Evolutionary conservation across 2,329 filamentous ascomycete species (phyloP).

Genomic region (Aspergillus spinulosporus): DNA sequence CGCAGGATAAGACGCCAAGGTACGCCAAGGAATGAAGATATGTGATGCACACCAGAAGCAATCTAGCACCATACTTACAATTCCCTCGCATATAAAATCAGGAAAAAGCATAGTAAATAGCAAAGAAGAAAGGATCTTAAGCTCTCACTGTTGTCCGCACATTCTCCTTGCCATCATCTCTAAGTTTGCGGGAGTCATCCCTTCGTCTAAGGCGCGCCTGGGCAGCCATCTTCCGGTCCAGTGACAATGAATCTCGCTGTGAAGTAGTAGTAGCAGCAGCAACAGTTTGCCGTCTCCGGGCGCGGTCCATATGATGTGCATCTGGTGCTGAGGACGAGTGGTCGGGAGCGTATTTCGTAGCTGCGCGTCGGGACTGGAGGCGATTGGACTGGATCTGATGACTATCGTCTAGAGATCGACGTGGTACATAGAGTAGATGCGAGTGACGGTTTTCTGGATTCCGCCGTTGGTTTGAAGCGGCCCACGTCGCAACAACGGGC

Average conservation of each 20-base stretch:
- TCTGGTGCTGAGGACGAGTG: conserved; percentile 26
- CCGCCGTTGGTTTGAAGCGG: conserved; percentile 25
- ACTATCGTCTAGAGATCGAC: conserved; percentile 21
- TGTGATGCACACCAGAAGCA: not conserved
- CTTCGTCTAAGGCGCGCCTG: conserved; percentile 38
- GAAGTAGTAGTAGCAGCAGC: conserved; percentile 13
- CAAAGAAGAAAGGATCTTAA: conserved; percentile 4
- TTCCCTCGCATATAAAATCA: not conserved
- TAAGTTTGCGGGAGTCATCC: conserved; percentile 25
- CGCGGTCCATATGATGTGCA: conserved; percentile 23
- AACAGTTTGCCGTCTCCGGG: conserved; percentile 25
- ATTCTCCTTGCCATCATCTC: conserved; percentile 38
- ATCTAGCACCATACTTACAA: not conserved
- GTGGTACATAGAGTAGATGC: conserved; percentile 27
- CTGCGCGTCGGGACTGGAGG: conserved; percentile 25
- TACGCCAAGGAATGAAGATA: not conserved
- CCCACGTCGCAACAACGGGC: conserved; percentile 28
- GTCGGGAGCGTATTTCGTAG: conserved; percentile 33
- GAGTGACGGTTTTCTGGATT: conserved; percentile 27
- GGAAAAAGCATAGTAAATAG: not conserved
- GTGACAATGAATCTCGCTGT: conserved; percentile 28
- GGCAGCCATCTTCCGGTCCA: conserved; percentile 38
- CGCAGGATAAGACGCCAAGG: not conserved
- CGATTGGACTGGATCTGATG: conserved; percentile 24
- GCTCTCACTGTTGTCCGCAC: conserved; percentile 18